phyloP scores from a whole-genome alignment of 2,329 filamentous ascomycete species.

The Apiospora aurea region DNA sequence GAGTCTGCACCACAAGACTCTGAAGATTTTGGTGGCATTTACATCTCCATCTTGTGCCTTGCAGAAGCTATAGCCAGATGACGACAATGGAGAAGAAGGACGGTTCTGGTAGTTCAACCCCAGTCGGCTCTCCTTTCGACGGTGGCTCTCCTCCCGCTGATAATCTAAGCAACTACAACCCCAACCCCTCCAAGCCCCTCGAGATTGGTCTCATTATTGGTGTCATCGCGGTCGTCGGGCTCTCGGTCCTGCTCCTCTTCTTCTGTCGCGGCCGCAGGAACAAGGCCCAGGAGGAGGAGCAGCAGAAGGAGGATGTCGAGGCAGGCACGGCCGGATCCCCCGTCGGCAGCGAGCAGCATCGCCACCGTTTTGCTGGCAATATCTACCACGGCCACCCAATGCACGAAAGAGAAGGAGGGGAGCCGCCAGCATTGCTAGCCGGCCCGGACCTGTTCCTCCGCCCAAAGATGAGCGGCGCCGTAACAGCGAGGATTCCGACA shows the following conservation, averaged over 20 bases:
- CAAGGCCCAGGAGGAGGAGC: slow-evolving; percentile 19
- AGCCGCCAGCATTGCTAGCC: neutral
- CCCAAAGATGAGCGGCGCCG: slow-evolving; percentile 33
- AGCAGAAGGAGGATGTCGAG: slow-evolving; percentile 27
- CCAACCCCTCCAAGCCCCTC: slow-evolving; percentile 28
- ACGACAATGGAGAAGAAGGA: neutral
- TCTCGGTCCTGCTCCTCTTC: slow-evolving; percentile 37
- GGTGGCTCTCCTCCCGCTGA: neutral
- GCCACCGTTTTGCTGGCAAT: neutral
- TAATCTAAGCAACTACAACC: neutral
- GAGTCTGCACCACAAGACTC: neutral
- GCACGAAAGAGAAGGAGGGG: neutral
- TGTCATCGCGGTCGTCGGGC: slow-evolving; percentile 34
- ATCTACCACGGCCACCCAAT: neutral
- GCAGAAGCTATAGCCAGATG: neutral
- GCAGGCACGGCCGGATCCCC: slow-evolving; percentile 14
- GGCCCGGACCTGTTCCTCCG: slow-evolving; percentile 23
- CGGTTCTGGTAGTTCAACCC: neutral
- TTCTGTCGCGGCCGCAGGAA: slow-evolving; percentile 39
- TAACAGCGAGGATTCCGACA: neutral
- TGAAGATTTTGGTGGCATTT: no score
- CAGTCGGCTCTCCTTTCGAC: neutral
- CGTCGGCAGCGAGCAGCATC: slow-evolving; percentile 14
- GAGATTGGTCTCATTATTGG: slow-evolving; percentile 41
- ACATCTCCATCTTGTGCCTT: neutral